Evolutionary conservation across 345 rosid genomes (phyloP).

Genomic region (Rhodamnia argentea): DNA sequence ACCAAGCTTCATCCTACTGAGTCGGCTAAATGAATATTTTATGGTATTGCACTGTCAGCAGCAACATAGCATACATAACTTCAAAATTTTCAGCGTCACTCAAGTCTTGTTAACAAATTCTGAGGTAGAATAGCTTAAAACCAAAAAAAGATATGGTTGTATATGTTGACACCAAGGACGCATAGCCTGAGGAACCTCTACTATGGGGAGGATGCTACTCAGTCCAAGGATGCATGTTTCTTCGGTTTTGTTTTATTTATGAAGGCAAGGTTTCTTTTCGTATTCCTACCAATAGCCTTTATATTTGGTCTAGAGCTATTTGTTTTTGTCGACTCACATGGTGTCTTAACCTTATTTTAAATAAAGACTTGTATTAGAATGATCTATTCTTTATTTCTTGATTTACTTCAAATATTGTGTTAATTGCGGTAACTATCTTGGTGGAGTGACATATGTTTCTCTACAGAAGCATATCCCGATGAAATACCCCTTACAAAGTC

Average conservation of each 20-base stretch:
- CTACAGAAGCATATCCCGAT: not conserved
- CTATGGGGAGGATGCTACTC: not conserved
- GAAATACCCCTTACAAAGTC: not conserved
- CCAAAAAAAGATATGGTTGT: not conserved
- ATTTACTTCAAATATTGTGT: not conserved
- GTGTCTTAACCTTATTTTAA: not conserved
- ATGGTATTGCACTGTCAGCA: not conserved
- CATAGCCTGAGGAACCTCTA: not conserved
- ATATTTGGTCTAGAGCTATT: not conserved
- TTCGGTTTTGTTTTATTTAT: not conserved
- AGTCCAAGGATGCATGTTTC: not conserved
- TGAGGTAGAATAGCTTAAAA: not conserved
- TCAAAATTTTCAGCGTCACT: not conserved
- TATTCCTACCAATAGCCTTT: not conserved
- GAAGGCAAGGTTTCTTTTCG: not conserved
- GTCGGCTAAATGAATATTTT: not conserved
- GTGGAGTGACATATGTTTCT: not conserved
- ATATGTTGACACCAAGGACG: not conserved
- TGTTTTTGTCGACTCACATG: not conserved
- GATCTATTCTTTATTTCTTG: not conserved
- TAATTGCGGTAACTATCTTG: not conserved
- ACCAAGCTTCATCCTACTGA: not conserved
- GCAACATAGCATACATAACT: not conserved
- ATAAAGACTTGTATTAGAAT: not conserved
- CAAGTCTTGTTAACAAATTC: not conserved